Evolutionary conservation across 179 eudicot species (phyloP).

Genomic region (Drosera spatulata): DNA sequence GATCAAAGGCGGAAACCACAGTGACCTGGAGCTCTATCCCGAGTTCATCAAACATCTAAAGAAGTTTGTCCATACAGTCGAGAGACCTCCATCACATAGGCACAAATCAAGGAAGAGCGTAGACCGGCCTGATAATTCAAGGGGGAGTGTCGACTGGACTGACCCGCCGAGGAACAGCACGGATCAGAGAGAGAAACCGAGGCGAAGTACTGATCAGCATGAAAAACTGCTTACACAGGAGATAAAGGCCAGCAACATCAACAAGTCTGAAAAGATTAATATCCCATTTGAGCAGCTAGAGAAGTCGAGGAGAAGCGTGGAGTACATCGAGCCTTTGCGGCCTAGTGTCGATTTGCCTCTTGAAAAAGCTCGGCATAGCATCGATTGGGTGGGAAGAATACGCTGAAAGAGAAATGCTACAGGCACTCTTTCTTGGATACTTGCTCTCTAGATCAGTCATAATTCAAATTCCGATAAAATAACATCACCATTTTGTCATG

Average conservation of each 20-base stretch:
- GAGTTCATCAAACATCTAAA: conserved; percentile 53
- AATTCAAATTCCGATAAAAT: no score
- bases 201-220: conserved; percentile 47
- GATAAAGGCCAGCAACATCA: conserved; percentile 37
- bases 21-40: conserved; percentile 56
- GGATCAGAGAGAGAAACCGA: conserved; percentile 58
- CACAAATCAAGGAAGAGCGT: conserved; percentile 35
- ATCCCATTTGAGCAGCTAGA: conserved; percentile 67
- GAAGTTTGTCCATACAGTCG: conserved; percentile 43
- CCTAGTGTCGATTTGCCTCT: conserved; percentile 61
- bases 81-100: conserved; percentile 41
- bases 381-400: conserved; percentile 87
- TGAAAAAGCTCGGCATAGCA: conserved; percentile 72
- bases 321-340: conserved; percentile 55
- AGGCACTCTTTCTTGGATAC: no score
- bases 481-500: no score
- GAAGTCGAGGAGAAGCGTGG: conserved; percentile 80
- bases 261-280: conserved; percentile 47
- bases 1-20: conserved; percentile 56
- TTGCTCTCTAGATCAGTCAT: no score
- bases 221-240: conserved; percentile 36
- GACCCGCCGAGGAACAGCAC: conserved; percentile 65
- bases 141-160: conserved; percentile 35
- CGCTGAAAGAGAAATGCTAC: conserved; percentile 5
- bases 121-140: conserved; percentile 42